phyloP scores from a whole-genome alignment of 345 rosid species.

The Excoecaria cochinchinensis region DNA sequence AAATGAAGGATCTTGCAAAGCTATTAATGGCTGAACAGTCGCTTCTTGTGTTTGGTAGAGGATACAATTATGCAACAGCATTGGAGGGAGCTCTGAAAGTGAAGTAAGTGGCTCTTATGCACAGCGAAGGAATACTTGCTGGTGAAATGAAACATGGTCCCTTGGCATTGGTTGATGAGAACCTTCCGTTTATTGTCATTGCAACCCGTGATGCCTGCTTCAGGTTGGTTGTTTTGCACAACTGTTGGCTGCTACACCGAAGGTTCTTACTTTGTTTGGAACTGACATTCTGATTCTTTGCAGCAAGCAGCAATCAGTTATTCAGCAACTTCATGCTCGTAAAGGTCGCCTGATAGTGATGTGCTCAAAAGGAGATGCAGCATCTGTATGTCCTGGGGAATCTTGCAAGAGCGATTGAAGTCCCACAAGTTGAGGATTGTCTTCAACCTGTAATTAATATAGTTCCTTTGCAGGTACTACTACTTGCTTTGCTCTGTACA shows the following conservation, averaged over 20 bases:
- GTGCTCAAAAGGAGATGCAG: conserved; percentile 85
- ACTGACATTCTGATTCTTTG: conserved; percentile 17
- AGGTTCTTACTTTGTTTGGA: background rate
- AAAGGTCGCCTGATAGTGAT: conserved; percentile 81
- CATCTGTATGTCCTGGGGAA: conserved; percentile 68
- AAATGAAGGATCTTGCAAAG: conserved; percentile 83
- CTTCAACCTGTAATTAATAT: conserved; percentile 88
- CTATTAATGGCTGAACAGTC: conserved; percentile 77
- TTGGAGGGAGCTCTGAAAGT: conserved; percentile 94
- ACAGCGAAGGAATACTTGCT: conserved; percentile 94
- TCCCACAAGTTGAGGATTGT: conserved; percentile 89
- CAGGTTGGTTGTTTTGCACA: conserved; percentile 43
- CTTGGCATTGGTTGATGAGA: conserved; percentile 91
- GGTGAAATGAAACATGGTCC: conserved; percentile 99
- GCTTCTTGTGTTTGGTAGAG: conserved; percentile 89
- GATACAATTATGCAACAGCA: conserved; percentile 85
- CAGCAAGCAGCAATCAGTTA: conserved; percentile 92
- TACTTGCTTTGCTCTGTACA: background rate
- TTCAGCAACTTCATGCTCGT: conserved; percentile 92
- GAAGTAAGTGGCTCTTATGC: conserved; percentile 97
- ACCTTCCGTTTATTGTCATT: conserved; percentile 73
- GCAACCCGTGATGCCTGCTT: conserved; percentile 90
- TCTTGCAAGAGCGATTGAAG: conserved; percentile 75
- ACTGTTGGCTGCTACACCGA: background rate
- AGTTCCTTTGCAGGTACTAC: conserved; percentile 78